Evolutionary conservation across 345 rosid species (phyloP).

Genomic region (Bruguiera parviflora): DNA sequence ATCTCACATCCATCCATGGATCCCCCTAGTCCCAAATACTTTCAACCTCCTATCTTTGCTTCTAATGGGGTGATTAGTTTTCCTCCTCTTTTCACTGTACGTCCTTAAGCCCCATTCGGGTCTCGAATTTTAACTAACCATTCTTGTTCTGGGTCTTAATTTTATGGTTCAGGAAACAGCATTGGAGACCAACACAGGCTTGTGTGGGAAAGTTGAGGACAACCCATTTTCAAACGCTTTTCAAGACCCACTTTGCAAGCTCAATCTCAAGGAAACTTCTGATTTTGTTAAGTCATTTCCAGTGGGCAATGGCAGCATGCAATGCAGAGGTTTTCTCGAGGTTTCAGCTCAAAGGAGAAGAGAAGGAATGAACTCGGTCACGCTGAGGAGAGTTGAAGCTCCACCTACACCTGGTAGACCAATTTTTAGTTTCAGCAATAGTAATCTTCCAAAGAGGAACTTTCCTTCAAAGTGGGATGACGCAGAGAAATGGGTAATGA

Average conservation of each 20-base stretch:
- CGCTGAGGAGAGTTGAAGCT: slow-evolving; percentile 50
- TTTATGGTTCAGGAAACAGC: slow-evolving; percentile 34
- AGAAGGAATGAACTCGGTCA: slow-evolving; percentile 50
- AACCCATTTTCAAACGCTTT: slow-evolving; percentile 56
- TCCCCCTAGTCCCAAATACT: slow-evolving; percentile 41
- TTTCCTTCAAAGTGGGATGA: slow-evolving; percentile 96
- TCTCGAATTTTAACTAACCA: background rate
- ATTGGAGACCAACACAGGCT: slow-evolving; percentile 30
- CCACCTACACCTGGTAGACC: slow-evolving; percentile 86
- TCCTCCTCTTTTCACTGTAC: background rate
- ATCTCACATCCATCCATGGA: slow-evolving; percentile 34
- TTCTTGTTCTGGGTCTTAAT: background rate
- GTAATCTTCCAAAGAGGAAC: slow-evolving; percentile 52
- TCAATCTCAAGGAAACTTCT: slow-evolving; percentile 64
- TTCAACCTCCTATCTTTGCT: slow-evolving; percentile 32
- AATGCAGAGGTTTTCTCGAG: slow-evolving; percentile 35
- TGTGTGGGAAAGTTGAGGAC: slow-evolving; percentile 34
- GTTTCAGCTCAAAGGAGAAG: slow-evolving; percentile 50
- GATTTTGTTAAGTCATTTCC: slow-evolving; percentile 73
- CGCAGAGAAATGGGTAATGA: slow-evolving; percentile 87
- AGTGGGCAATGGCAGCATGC: slow-evolving; percentile 24
- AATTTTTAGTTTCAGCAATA: slow-evolving; percentile 58
- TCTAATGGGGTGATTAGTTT: slow-evolving; percentile 26
- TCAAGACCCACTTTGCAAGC: slow-evolving; percentile 64
- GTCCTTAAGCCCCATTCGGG: background rate